Evolutionary conservation across 352 stramenopile species (phyloP).

Genomic region (Pythium biforme): DNA sequence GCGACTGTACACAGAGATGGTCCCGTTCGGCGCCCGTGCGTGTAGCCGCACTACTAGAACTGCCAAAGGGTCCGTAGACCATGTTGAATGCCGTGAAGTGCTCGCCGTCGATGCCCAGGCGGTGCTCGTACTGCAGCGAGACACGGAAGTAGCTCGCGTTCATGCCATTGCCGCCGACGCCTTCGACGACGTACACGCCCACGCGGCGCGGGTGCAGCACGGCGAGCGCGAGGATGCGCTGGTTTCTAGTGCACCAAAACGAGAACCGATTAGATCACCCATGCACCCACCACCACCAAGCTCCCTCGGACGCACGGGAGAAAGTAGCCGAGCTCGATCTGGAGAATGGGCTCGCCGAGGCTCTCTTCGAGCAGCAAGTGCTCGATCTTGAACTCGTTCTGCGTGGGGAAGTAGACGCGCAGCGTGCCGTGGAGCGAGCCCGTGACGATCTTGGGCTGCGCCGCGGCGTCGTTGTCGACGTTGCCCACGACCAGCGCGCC

Average conservation of each 20-base stretch:
- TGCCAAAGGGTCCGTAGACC: constrained; percentile 78
- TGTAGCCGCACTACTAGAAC: neutral
- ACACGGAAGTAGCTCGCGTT: constrained; percentile 83
- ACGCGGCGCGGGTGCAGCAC: constrained; percentile 86
- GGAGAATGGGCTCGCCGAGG: constrained; percentile 82
- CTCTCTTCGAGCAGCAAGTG: constrained; percentile 88
- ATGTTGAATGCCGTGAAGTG: constrained; percentile 93
- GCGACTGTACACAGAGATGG: constrained; percentile 88
- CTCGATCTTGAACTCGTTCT: constrained; percentile 86
- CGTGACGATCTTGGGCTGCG: constrained; percentile 86
- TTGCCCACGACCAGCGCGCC: constrained; percentile 81
- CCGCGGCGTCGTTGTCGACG: constrained; percentile 77
- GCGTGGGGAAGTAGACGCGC: constrained; percentile 78
- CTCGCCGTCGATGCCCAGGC: constrained; percentile 83
- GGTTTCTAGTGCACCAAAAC: constrained; percentile 40
- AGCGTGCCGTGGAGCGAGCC: constrained; percentile 85
- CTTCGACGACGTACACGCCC: constrained; percentile 80
- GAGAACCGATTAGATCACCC: too few relatives aligned
- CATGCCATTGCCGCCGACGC: constrained; percentile 70
- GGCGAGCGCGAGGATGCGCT: constrained; percentile 62
- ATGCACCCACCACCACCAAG: too few relatives aligned
- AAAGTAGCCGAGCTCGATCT: constrained; percentile 85
- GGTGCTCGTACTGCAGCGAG: constrained; percentile 80
- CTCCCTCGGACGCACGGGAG: constrained; percentile 70
- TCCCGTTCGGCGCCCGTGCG: constrained; percentile 41